Base-by-base conservation (phyloP, 108 stramenopile species). In the Pseudonitzschia multiseries region DNA sequence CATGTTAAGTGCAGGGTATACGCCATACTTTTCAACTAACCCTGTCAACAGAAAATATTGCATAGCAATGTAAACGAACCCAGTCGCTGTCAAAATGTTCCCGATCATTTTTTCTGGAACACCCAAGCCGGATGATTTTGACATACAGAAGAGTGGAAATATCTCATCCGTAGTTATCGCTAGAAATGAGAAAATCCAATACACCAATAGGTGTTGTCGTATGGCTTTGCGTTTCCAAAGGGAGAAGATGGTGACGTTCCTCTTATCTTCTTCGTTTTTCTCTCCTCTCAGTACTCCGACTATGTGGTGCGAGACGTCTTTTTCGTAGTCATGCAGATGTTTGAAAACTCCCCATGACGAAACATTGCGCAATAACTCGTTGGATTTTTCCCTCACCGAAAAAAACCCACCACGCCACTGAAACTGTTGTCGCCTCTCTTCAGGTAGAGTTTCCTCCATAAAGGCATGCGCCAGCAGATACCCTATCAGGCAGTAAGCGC, bases 81-180 rank as follows among this genome's bases (percentile, higher is more conserved):
- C 91, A 32, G 83, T 44, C 12, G 27, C 32, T 1, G 91, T 84
- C 48, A 89, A 40, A 21, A 92, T 86, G 51, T 74, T 67, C 1
- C 91, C 91, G 60, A 92, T 92, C 8, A 72, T 73, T 51, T 79
- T 69, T 75, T 92, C 91, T 32, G 79, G 60, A 53, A 92, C 40
- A n/a, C 76, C 85, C 60, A 88, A 65, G 8, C 90, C 90, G 68
- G 76, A 80, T 13, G 67, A 54, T 53, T 75, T 63, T 26, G 88
- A 85, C 31, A 92, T 89, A 52, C 86, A 86, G 72, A 82, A 92
- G 1, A 92, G 77, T 5, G 91, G 91, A 65, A 92, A 89, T 20
- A 74, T 70, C 72, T 92, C 91, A 67, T 85, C 88, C 0, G 85
- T 60, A 22, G 63, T 48, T n/a, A 85, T 70, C 17, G 70, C 52